Evolutionary conservation across 176 grass and related monocot genomes (phyloP), one percentile per base, ranked within the genome.

Genomic region (Carex parvula): DNA sequence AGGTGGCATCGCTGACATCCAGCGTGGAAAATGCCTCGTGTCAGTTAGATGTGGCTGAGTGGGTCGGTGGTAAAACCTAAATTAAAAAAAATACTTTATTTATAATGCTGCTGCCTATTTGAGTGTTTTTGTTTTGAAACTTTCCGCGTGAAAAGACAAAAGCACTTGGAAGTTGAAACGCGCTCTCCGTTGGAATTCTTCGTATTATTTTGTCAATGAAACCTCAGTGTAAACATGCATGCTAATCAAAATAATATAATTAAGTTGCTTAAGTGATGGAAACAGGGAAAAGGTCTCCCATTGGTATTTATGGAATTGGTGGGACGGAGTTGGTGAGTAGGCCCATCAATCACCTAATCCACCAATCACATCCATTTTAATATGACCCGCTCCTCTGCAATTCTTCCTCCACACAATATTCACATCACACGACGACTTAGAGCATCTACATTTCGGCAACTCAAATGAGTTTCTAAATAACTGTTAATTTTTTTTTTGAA

Each of bases 301-400:
- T 29, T 56, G 64, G 32, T 18, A 35, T 41, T 39, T 0, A 39
- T 77, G 50, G 73, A 73, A 73, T 73, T 46, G 70, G 79, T 81
- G 41, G 35, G 57, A 68, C 8, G 37, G 29, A 82, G 79, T 54
- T 18, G 80, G 62, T 83, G 21, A 83, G 60, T 66, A 5, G 80
- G 33, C 3, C 59, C 80, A 62, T 65, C 80, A 65, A 67, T 46
- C 63, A 55, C 62, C 61, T 20, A 82, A 52, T 42, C 80, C 80
- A 82, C 80, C n/a, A 46, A 82, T 66, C 56, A 14, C 60, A 16
- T 82, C 56, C 76, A 54, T 80, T 17, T 1, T 8, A n/a, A 37
- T 50, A 6, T 26, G 5, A 17, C 18, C 3, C 4, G 1, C 17
- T 63, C 39, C 60, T 64, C 61, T 83, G 14, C n/a, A 53, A 68